phyloP scores from a whole-genome alignment of 805 yeast genomes.

The Wickerhamomyces ciferrii region DNA sequence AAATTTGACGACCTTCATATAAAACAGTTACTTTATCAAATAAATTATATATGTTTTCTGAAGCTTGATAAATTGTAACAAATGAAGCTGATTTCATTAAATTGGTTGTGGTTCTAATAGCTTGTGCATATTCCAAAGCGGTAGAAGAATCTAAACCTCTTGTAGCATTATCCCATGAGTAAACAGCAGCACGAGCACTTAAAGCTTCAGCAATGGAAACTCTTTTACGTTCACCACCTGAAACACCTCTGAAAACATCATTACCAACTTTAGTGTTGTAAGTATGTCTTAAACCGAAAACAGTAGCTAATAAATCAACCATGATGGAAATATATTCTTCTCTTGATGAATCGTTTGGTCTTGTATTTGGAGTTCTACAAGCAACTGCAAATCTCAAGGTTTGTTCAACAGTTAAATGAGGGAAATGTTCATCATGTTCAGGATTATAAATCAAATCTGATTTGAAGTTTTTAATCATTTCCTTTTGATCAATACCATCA shows the following conservation, averaged over 20 bases:
- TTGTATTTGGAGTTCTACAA: constrained; percentile 56
- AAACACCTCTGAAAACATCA: constrained; percentile 61
- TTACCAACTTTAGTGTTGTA: constrained; percentile 56
- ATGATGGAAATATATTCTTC: constrained; percentile 38
- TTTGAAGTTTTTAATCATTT: constrained; percentile 52
- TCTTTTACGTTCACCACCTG: constrained; percentile 84
- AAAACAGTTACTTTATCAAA: constrained; percentile 61
- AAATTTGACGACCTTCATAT: constrained; percentile 58
- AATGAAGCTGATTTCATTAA: constrained; percentile 50
- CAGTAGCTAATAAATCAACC: constrained; percentile 43
- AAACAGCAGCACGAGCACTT: constrained; percentile 54
- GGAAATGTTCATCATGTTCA: constrained; percentile 67
- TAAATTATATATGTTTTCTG: constrained; percentile 57
- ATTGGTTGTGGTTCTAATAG: constrained; percentile 54
- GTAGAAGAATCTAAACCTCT: constrained; percentile 83
- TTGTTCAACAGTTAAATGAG: constrained; percentile 68
- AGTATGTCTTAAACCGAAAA: constrained; percentile 56
- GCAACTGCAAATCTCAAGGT: constrained; percentile 67
- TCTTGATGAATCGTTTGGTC: constrained; percentile 42
- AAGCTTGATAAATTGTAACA: constrained; percentile 68
- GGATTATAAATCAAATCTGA: constrained; percentile 54
- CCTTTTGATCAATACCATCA: constrained; percentile 54
- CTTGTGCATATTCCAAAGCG: constrained; percentile 66
- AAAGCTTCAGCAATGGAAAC: constrained; percentile 80
- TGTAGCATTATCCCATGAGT: constrained; percentile 78